Evolutionary conservation across 2,329 filamentous ascomycete genomes (phyloP), one percentile per base, ranked within the genome.

Genomic region (Graphilbum fragrans): DNA sequence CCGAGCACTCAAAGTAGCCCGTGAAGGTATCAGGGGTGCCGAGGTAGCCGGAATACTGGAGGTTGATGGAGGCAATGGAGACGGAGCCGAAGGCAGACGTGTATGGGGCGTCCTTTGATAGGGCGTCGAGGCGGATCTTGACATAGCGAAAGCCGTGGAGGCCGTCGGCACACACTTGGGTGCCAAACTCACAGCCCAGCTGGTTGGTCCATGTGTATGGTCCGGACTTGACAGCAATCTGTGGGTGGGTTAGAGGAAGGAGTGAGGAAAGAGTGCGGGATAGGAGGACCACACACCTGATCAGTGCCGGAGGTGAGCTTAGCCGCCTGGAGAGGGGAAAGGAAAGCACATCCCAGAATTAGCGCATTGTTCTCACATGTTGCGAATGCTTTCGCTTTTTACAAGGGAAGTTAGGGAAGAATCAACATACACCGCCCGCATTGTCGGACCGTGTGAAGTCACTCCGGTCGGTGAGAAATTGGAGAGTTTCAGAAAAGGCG

Each of bases 81-180:
- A 73, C 61, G 4, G 55, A 50, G 5, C 69, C 69, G 2, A 56
- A 55, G 1, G 60, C 45, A 0, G 60, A 55, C 0, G 69, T 66
- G 49, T 66, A 58, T 3, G 69, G 67, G 1, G 60, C 51, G 51
- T 73, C 69, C 1, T 49, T 45, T 2, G 55, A 21, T 2, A 71
- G 50, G 1, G 66, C 63, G 44, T 66, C 64, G 4, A 73, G 55
- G 35, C 60, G 61, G 22, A 72, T 63, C 40, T 62, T 68, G 32
- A 73, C 48, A 44, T 72, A 73, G 31, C 69, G 62, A 48, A 72
- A 73, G 5, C 67, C 69, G 41, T 73, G 70, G 5, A 73, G 53
- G 3, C 69, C 70, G 43, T 73, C 69, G 1, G 64, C 56, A 48
- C 69, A 72, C 12, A 73, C 67, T 42, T 68, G 52, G 6, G 44